Percentiles rank a stretch among this genome's conserved stretches.
These are phyloP conservation scores for Beauveria australis DNA, from an alignment of 2,329 filamentous ascomycete genomes.

Conservation along the genomic window DNA sequence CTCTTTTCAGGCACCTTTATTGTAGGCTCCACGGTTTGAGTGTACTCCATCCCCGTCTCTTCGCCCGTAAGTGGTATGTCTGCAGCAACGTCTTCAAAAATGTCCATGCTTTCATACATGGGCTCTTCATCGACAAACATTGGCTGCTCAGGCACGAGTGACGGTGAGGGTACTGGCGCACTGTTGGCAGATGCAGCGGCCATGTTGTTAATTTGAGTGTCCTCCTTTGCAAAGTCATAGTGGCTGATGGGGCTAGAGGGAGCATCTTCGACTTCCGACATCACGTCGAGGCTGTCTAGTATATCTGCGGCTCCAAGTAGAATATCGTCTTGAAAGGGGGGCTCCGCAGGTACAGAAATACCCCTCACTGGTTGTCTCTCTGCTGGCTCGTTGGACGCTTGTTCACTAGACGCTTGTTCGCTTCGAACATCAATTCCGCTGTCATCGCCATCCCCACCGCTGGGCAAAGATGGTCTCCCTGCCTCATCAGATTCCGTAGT, in stretches of 20 bases:
- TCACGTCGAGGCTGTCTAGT: slow-evolving; percentile 1
- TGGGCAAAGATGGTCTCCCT: background rate
- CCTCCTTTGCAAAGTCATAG: background rate
- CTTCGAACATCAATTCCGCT: slow-evolving; percentile 8
- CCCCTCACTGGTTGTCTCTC: background rate
- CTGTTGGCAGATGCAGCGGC: background rate
- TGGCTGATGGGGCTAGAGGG: background rate
- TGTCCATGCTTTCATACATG: background rate
- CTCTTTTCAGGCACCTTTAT: background rate
- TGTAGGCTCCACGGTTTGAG: background rate
- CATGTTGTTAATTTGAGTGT: background rate
- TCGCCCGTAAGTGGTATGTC: background rate
- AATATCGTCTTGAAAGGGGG: background rate
- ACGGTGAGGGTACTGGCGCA: background rate
- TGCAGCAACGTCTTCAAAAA: background rate
- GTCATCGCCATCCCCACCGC: background rate
- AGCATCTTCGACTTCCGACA: background rate
- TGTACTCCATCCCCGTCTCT: background rate
- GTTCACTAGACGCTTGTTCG: background rate
- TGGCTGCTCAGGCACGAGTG: background rate
- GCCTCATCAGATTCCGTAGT: background rate
- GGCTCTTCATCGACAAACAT: background rate
- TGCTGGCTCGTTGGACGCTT: background rate
- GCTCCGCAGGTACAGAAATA: background rate
- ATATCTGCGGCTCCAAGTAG: background rate